Evolutionary conservation across 768 basidiomycete species (phyloP).

Genomic region (Russula vinacea): DNA sequence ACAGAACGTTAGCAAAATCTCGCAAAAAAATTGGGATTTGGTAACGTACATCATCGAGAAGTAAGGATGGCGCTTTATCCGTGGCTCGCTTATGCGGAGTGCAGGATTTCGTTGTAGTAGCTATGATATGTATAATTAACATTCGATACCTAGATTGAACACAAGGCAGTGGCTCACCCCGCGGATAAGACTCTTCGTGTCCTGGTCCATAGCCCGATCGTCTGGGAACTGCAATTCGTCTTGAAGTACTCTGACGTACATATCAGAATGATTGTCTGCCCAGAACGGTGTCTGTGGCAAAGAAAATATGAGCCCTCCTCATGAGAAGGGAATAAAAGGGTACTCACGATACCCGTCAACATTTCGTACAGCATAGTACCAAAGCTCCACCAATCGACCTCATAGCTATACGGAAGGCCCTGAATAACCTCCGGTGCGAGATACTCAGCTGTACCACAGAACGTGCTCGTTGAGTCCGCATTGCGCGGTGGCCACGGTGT

Average conservation of each 20-base stretch:
- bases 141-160: neutral
- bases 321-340: slow-evolving; percentile 11
- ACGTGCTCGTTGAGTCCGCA: slow-evolving; percentile 74
- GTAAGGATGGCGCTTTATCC: slow-evolving; percentile 92
- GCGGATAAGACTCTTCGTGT: slow-evolving; percentile 92
- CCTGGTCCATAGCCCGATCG: slow-evolving; percentile 87
- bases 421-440: slow-evolving; percentile 96
- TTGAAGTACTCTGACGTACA: slow-evolving; percentile 91
- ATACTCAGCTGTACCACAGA: slow-evolving; percentile 96
- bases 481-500: slow-evolving; percentile 55
- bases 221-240: slow-evolving; percentile 89
- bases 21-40: neutral
- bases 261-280: slow-evolving; percentile 90
- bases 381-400: slow-evolving; percentile 98
- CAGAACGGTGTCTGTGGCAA: slow-evolving; percentile 77
- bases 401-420: slow-evolving; percentile 84
- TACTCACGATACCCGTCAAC: slow-evolving; percentile 88
- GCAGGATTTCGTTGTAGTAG: slow-evolving; percentile 91
- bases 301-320: slow-evolving; percentile 18
- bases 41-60: slow-evolving; percentile 74
- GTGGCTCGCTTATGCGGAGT: slow-evolving; percentile 86
- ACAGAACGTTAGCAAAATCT: slow-evolving; percentile 36
- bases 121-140: slow-evolving; percentile 35
- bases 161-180: slow-evolving; percentile 56
- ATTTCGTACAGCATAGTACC: slow-evolving; percentile 98